Base-by-base conservation (phyloP, 192 early-diverging fungal species). In the Gryganskiella cystojenkinii region DNA sequence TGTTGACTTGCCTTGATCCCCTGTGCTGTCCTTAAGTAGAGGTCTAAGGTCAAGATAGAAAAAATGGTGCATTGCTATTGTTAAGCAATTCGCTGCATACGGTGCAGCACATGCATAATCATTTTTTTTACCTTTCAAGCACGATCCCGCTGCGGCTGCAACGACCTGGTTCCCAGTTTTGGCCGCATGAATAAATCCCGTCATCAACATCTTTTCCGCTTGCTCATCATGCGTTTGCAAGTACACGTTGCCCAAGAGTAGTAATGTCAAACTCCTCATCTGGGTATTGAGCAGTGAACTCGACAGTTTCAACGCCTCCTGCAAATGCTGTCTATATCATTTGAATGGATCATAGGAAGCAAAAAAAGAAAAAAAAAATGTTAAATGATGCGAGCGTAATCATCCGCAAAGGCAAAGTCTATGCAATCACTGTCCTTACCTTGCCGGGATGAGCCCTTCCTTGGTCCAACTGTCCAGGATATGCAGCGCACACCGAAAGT, bases 321-420 rank as follows among this genome's bases (percentile, higher is more conserved):
- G 65, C n/a, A 84, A 40, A 57, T 79, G 74, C 73, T 84, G 80
- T 22, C 82, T 84, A n/a, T n/a, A n/a, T n/a, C n/a, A n/a, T n/a
- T n/a, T n/a, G n/a, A n/a, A n/a, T n/a, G n/a, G n/a, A n/a, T n/a
- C n/a, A n/a, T n/a, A n/a, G n/a, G n/a, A n/a, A n/a, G n/a, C n/a
- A n/a, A n/a, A n/a, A n/a, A n/a, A n/a, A n/a, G n/a, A n/a, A n/a
- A n/a, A n/a, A n/a, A n/a, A n/a, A n/a, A n/a, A n/a, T n/a, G n/a
- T n/a, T n/a, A n/a, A n/a, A n/a, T n/a, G n/a, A n/a, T n/a, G n/a
- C n/a, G n/a, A n/a, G n/a, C n/a, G n/a, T n/a, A n/a, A n/a, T n/a
- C n/a, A n/a, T n/a, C n/a, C n/a, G n/a, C n/a, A n/a, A n/a, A n/a
- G n/a, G n/a, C n/a, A n/a, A n/a, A n/a, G n/a, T n/a, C n/a, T n/a